Conservation (phyloP, 306 rosid genomes). For the Morella rubra region DNA sequence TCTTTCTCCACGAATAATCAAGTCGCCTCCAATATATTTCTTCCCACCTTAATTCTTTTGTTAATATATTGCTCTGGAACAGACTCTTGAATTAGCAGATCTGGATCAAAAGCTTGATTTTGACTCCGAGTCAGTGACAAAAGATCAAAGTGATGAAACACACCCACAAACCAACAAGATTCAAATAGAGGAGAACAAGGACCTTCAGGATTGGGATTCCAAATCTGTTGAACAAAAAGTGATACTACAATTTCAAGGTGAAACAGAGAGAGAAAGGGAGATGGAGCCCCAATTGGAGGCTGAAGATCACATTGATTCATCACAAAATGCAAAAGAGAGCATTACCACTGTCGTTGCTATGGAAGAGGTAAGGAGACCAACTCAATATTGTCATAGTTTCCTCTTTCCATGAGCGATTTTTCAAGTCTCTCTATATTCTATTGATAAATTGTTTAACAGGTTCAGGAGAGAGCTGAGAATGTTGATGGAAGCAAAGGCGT, state of each 20-base stretch:
- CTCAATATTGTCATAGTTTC: constrained; percentile 2
- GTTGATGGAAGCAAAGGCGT: constrained; percentile 8
- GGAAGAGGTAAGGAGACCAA: constrained; percentile 19
- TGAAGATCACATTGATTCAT: neutral
- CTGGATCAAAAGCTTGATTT: neutral
- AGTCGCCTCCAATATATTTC: neutral
- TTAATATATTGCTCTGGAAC: constrained; percentile 11
- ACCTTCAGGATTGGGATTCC: constrained; percentile 8
- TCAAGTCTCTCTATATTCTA: constrained; percentile 2
- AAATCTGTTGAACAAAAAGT: neutral
- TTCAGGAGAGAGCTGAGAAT: constrained; percentile 7
- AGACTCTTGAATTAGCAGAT: constrained; percentile 23
- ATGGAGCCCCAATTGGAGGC: constrained; percentile 4
- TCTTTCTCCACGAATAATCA: neutral
- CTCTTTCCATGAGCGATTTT: neutral
- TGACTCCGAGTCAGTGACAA: neutral
- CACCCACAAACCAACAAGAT: constrained; percentile 10
- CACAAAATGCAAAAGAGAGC: constrained; percentile 1
- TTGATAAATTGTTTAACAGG: constrained; percentile 25
- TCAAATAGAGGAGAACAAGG: constrained; percentile 15
- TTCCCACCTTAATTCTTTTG: neutral
- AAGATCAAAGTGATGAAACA: constrained; percentile 21
- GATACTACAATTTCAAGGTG: neutral
- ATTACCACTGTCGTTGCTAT: neutral
- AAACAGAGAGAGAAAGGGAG: constrained; percentile 5